A percentile compares a stretch with the other conserved stretches of the same genome.
Evolutionary conservation across 1,284 basidiomycete species (phyloP).

Genomic region (Boletellus deceptivus): DNA sequence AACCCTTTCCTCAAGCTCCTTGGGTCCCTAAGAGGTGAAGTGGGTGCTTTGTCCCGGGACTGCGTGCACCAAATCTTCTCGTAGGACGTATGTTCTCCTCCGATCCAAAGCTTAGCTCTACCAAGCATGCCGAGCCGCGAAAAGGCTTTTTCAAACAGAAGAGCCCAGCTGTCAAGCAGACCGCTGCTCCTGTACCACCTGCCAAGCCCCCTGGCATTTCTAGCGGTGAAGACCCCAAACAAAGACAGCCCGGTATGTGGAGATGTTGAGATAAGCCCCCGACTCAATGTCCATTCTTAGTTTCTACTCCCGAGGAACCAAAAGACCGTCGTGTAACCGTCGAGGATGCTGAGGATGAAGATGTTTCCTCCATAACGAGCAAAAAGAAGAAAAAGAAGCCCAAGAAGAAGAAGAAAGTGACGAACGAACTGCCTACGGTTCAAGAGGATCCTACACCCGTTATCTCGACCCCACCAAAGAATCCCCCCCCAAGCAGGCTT

Average conservation of each 20-base stretch:
- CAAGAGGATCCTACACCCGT: conserved; percentile 19
- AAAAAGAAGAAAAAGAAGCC: conserved; percentile 65
- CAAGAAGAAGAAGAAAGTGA: conserved; percentile 66
- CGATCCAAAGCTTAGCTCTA: conserved; percentile 53
- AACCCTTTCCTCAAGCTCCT: conserved; percentile 75
- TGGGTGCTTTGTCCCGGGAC: not conserved
- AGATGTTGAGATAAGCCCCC: not conserved
- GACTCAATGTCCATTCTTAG: conserved; percentile 8
- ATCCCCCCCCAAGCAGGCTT: conserved; percentile 14
- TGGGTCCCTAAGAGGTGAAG: conserved; percentile 63
- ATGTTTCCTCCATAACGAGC: conserved; percentile 24
- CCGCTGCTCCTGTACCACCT: conserved; percentile 5
- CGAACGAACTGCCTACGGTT: conserved; percentile 29
- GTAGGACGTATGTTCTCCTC: conserved; percentile 71
- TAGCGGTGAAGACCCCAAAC: conserved; percentile 5
- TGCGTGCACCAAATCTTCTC: conserved; percentile 2
- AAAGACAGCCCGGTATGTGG: conserved; percentile 18
- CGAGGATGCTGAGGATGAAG: conserved; percentile 69
- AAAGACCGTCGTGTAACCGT: conserved; percentile 51
- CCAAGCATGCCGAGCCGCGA: conserved; percentile 33
- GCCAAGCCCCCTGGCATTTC: conserved; percentile 8
- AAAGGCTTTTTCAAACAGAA: conserved; percentile 19
- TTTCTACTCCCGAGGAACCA: conserved; percentile 13
- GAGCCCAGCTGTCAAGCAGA: conserved; percentile 4
- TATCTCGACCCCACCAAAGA: conserved; percentile 19